A percentile compares a stretch with the other conserved stretches of the same genome.
These are phyloP conservation scores for Angophora floribunda DNA, from an alignment of 345 rosid genomes.

Conservation along the genomic window DNA sequence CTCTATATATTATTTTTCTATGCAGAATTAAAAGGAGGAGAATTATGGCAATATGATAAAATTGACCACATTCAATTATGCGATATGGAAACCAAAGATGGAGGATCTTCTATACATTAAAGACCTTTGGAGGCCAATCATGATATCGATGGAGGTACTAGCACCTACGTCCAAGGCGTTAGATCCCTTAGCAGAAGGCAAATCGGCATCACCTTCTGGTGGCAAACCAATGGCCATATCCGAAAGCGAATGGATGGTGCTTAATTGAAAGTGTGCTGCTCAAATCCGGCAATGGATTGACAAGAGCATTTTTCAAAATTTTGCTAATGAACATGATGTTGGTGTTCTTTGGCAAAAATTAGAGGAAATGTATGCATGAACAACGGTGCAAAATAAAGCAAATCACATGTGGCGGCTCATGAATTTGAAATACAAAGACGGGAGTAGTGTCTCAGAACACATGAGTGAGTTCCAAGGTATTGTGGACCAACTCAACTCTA, in stretches of 20 bases:
- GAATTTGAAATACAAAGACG: background rate
- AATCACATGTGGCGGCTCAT: background rate
- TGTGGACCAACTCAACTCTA: background rate
- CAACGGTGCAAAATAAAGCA: background rate
- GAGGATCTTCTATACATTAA: background rate
- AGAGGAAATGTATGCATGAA: background rate
- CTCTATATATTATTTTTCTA: background rate
- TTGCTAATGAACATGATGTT: background rate
- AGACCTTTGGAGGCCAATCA: background rate
- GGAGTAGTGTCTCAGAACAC: background rate
- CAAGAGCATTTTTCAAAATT: background rate
- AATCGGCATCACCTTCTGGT: accelerated
- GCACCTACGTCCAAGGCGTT: background rate
- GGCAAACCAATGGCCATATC: background rate
- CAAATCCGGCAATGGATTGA: background rate
- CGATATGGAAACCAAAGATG: background rate
- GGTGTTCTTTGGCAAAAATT: background rate
- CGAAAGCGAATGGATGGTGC: background rate
- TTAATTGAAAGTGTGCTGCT: background rate
- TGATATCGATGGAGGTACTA: background rate
- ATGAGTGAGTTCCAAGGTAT: background rate
- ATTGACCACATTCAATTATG: background rate
- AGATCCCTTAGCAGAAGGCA: background rate
- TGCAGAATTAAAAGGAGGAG: background rate
- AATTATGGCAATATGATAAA: background rate